Conservation (phyloP, 345 rosid species). For the Corymbia maculata region DNA sequence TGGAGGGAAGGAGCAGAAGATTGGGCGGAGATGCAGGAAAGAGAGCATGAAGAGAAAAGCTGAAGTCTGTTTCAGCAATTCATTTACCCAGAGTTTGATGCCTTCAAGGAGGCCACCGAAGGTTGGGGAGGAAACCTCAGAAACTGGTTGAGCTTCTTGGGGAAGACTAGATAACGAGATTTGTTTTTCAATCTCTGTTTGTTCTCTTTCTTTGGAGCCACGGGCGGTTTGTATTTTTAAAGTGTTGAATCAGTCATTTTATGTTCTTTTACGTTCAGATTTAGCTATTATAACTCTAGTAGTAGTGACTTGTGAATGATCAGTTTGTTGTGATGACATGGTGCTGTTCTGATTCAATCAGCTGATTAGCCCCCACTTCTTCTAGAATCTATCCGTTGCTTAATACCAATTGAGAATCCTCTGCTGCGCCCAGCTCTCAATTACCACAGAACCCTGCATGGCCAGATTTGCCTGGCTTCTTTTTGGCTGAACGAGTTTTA, state of each 20-base stretch:
- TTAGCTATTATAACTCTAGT: background rate
- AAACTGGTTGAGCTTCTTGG: background rate
- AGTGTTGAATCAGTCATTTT: background rate
- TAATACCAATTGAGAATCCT: background rate
- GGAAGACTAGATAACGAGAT: background rate
- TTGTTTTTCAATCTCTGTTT: background rate
- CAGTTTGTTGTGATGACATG: background rate
- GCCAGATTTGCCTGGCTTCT: background rate
- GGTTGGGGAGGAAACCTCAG: background rate
- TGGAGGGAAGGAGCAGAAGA: background rate
- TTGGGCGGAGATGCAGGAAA: background rate
- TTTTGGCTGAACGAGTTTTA: background rate
- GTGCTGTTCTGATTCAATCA: background rate
- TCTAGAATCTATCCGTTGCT: background rate
- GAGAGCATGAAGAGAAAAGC: background rate
- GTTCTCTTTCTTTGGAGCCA: background rate
- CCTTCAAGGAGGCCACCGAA: background rate
- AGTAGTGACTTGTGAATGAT: background rate
- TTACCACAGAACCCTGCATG: background rate
- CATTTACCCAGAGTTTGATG: background rate
- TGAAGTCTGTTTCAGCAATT: background rate
- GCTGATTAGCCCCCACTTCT: background rate
- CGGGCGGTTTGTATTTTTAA: background rate
- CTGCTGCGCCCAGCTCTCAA: background rate
- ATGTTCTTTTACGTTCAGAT: background rate